Percentiles rank a stretch among this genome's conserved stretches.
Evolutionary conservation across 2,329 filamentous ascomycete species (phyloP).

Genomic region (Penicillium hesseltinei): DNA sequence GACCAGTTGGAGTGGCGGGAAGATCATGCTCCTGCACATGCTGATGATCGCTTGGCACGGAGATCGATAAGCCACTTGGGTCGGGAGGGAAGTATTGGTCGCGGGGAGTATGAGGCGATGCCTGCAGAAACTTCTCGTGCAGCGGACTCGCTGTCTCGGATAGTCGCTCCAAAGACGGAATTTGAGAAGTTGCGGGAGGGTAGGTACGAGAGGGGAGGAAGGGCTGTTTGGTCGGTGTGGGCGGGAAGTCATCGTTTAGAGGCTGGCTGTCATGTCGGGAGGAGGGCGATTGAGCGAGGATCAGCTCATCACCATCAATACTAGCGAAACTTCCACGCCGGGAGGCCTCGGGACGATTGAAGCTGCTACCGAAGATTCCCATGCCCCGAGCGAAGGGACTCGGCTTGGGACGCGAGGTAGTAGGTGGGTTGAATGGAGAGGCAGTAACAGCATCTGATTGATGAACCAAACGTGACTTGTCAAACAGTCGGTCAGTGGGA

Average conservation of each 20-base stretch:
- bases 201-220: constrained; percentile 40
- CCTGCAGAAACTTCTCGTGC: constrained; percentile 53
- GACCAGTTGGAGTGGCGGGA: constrained; percentile 80
- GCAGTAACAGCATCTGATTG: constrained; percentile 77
- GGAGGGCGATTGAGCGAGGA: constrained; percentile 57
- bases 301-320: constrained; percentile 72
- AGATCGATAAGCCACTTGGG: constrained; percentile 79
- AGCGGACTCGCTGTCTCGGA: constrained; percentile 48
- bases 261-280: constrained; percentile 56
- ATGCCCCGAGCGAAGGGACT: constrained; percentile 66
- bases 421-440: constrained; percentile 71
- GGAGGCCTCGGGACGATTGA: constrained; percentile 49
- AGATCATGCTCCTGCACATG: constrained; percentile 46
- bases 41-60: constrained; percentile 54
- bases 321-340: constrained; percentile 73
- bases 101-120: constrained; percentile 73
- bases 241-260: constrained; percentile 74
- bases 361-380: constrained; percentile 61
- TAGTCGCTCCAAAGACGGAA: constrained; percentile 35
- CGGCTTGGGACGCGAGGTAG: constrained; percentile 59
- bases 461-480: constrained; percentile 62
- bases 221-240: constrained; percentile 78
- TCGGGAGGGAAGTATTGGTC: constrained; percentile 74
- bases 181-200: constrained; percentile 34
- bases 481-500: constrained; percentile 58